Evolutionary conservation across 148 eudicot species (phyloP), one percentile per base, ranked within the genome.

Genomic region (Persicaria maculosa): DNA sequence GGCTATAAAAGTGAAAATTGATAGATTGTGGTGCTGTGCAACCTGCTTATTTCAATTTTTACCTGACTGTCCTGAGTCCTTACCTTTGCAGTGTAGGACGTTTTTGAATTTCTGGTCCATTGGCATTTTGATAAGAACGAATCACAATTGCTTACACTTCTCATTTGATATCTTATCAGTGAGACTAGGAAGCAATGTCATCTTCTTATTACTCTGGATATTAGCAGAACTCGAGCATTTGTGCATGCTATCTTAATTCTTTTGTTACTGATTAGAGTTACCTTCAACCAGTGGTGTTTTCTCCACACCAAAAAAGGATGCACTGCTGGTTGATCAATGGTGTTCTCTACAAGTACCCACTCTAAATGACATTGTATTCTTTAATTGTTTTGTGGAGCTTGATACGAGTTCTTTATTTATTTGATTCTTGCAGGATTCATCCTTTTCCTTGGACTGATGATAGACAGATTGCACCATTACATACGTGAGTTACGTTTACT

Each of bases 401-500:
- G 68, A 74, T 76, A 55, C 50, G 47, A 73, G 36, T 25, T 10
- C 20, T 22, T 68, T 44, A 22, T 17, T 14, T 61, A 44, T 72
- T 6, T 46, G 47, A 69, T 31, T 14, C 36, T 47, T 79, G 75
- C 88, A 87, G 88, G 90, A 71, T 81, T 85, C 55, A 76, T 83
- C 47, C 72, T 85, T 44, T 85, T 83, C 81, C 83, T 87, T 48
- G 87, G 85, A 70, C 77, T 83, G 70, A 73, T 87, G 83, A 80
- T 83, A 77, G 85, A 80, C 75, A 85, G 80, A 78, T 68, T 87
- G 71, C 86, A 87, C 67, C 85, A 79, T 58, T 81, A 81, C 77
- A 77, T 87, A 4, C 72, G 86, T 73, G 90, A 85, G 59, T 76
- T 76, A 50, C 78, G 82, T 25, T 69, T 83, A 77, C 85, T 87